phyloP scores from a whole-genome alignment of 169 alveolate species.

The Theileria annulata region DNA sequence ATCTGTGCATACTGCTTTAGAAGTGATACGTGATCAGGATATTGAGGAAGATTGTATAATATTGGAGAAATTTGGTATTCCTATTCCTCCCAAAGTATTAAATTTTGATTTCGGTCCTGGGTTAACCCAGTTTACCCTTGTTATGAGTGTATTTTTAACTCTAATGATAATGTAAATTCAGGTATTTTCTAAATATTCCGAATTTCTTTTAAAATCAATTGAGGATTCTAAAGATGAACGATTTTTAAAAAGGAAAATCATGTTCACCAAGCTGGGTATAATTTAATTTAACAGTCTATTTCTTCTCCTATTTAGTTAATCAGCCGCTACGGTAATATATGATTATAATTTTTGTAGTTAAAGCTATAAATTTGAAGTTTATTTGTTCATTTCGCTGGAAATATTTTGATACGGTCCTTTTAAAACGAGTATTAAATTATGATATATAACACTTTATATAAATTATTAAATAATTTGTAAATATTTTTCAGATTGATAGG shows the following conservation, averaged over 20 bases:
- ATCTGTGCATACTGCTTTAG: conserved; percentile 4
- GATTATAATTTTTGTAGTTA: neutral
- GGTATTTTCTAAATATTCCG: conserved; percentile 50
- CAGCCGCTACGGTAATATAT: neutral
- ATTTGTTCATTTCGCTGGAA: conserved; percentile 14
- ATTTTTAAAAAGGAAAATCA: conserved; percentile 53
- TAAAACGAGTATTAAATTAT: conserved; percentile 32
- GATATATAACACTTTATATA: neutral
- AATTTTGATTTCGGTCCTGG: conserved; percentile 10
- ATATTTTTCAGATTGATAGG: conserved; percentile 10
- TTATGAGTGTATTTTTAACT: neutral
- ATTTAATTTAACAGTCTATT: neutral
- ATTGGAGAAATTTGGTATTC: conserved; percentile 50
- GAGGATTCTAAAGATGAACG: conserved; percentile 17
- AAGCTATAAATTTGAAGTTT: conserved; percentile 2
- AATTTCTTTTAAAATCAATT: conserved; percentile 21
- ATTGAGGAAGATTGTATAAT: conserved; percentile 21
- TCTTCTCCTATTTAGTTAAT: neutral
- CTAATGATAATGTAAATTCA: neutral
- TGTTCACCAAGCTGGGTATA: conserved; percentile 56
- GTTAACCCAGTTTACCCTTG: conserved; percentile 1
- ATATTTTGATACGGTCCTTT: conserved; percentile 29
- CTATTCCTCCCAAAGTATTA: conserved; percentile 36
- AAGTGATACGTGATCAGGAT: conserved; percentile 20
- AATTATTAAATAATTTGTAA: neutral